Evolutionary conservation across 2,329 filamentous ascomycete genomes (phyloP).

Genomic region (Fusarium duplospermum): DNA sequence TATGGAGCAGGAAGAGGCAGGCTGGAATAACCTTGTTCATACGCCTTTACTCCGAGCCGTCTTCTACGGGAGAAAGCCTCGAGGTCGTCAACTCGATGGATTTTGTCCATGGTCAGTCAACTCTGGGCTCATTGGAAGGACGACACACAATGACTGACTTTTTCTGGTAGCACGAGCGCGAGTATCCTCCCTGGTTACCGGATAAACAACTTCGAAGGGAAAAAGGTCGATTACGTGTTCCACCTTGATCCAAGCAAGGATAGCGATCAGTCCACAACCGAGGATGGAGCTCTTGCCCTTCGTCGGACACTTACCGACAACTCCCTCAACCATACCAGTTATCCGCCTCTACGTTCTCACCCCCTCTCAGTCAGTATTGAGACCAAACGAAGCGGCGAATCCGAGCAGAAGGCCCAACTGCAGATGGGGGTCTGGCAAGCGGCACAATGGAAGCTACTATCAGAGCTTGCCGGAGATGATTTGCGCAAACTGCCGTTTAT

Average conservation of each 20-base stretch:
- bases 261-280: neutral
- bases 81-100: neutral
- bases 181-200: slow-evolving; percentile 9
- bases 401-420: neutral
- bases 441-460: slow-evolving; percentile 5
- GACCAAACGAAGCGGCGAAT: neutral
- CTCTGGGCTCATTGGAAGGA: too few species aligned
- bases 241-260: slow-evolving; percentile 6
- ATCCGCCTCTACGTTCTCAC: neutral
- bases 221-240: slow-evolving; percentile 1
- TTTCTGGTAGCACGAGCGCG: neutral
- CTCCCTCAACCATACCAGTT: slow-evolving; percentile 4
- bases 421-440: slow-evolving; percentile 18
- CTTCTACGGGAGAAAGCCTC: neutral
- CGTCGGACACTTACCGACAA: neutral
- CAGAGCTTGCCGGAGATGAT: neutral
- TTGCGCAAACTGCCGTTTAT: neutral
- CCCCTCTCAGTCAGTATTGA: slow-evolving; percentile 13
- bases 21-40: slow-evolving; percentile 20
- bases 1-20: slow-evolving; percentile 1
- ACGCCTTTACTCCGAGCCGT: neutral
- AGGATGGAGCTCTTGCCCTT: neutral
- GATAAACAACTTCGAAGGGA: neutral
- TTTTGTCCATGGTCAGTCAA: slow-evolving; percentile 3
- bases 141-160: neutral